phyloP scores from a whole-genome alignment of 2,329 filamentous ascomycete species.

The Helotiales sp. region DNA sequence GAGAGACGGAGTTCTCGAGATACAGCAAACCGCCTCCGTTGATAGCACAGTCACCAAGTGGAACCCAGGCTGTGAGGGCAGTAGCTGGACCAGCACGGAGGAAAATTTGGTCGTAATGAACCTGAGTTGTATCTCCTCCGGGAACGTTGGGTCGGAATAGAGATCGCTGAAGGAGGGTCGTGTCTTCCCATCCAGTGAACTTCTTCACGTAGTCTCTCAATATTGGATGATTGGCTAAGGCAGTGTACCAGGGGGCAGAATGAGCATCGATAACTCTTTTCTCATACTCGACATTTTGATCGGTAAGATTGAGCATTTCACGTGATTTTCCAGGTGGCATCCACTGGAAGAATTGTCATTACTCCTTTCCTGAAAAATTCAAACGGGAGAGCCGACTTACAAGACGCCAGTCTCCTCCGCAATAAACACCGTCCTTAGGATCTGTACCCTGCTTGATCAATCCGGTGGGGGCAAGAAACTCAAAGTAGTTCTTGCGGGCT shows the following conservation, averaged over 20 bases:
- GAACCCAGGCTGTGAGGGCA: slow-evolving; percentile 51
- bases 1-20: slow-evolving; percentile 44
- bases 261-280: slow-evolving; percentile 54
- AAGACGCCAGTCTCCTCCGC: slow-evolving; percentile 25
- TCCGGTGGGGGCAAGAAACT: slow-evolving; percentile 45
- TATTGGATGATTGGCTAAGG: slow-evolving; percentile 47
- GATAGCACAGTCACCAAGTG: slow-evolving; percentile 50
- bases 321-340: slow-evolving; percentile 38
- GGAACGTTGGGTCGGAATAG: slow-evolving; percentile 51
- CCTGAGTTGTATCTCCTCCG: slow-evolving; percentile 49
- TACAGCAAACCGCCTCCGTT: slow-evolving; percentile 61
- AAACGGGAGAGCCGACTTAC: slow-evolving; percentile 38
- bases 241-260: slow-evolving; percentile 49
- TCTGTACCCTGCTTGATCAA: slow-evolving; percentile 54
- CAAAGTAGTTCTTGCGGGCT: slow-evolving; percentile 53
- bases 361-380: slow-evolving; percentile 55
- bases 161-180: slow-evolving; percentile 50
- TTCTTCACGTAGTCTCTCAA: slow-evolving; percentile 49
- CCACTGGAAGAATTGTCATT: too few relatives aligned
- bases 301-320: slow-evolving; percentile 33
- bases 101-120: slow-evolving; percentile 56
- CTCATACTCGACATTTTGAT: slow-evolving; percentile 26
- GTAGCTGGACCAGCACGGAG: slow-evolving; percentile 48
- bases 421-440: slow-evolving; percentile 55
- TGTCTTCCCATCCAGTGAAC: slow-evolving; percentile 55